These are phyloP conservation scores for Saururus chinensis DNA, from an alignment of 164 flowering plant species.

Conservation along the genomic window DNA sequence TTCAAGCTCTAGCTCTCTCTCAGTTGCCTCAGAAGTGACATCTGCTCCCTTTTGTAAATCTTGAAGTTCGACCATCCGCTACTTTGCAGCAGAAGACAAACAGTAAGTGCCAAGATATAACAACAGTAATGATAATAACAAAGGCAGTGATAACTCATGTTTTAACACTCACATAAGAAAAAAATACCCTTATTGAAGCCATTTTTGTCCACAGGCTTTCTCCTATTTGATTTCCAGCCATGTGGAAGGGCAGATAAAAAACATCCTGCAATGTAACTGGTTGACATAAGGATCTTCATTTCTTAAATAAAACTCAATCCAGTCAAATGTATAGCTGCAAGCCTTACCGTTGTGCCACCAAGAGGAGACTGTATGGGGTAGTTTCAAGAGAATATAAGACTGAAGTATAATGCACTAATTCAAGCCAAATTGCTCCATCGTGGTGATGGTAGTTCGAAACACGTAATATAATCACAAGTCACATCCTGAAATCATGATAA, in stretches of 20 bases:
- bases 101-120: neutral
- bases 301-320: neutral
- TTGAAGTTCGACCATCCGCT: slow-evolving; percentile 83
- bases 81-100: slow-evolving; percentile 27
- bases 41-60: slow-evolving; percentile 90
- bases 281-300: neutral
- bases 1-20: slow-evolving; percentile 98
- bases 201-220: slow-evolving; percentile 85
- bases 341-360: slow-evolving; percentile 84
- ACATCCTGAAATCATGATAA: no score
- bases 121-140: neutral
- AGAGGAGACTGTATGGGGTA: slow-evolving; percentile 70
- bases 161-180: neutral
- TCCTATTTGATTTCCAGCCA: slow-evolving; percentile 96
- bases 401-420: no score
- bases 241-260: slow-evolving; percentile 90
- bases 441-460: no score
- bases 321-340: neutral
- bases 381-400: no score
- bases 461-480: no score
- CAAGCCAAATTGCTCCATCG: no score
- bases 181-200: slow-evolving; percentile 80
- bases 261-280: slow-evolving; percentile 56
- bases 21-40: slow-evolving; percentile 89
- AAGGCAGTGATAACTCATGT: neutral